A percentile compares a stretch with the other conserved stretches of the same genome.
Evolutionary conservation across 2,329 filamentous ascomycete genomes (phyloP).

Genomic region (Proliferodiscus dingleyae): DNA sequence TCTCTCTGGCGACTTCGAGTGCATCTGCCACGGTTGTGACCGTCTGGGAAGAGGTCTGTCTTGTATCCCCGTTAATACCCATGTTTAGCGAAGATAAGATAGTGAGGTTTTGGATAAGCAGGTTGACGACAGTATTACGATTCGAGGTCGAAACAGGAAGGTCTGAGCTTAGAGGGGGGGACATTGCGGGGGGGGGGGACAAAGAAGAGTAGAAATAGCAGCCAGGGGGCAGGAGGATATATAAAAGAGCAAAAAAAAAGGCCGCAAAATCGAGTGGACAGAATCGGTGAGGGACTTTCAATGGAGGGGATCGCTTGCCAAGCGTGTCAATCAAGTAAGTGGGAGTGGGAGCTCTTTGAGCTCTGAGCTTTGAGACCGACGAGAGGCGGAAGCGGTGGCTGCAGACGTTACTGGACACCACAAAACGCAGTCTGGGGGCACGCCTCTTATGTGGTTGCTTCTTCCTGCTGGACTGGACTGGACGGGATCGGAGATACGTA

Average conservation of each 20-base stretch:
- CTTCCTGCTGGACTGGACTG: not conserved
- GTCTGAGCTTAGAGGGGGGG: conserved; percentile 16
- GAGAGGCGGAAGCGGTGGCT: not conserved
- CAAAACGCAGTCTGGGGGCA: conserved; percentile 2
- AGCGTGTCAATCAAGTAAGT: conserved; percentile 6
- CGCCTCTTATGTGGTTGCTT: conserved; percentile 18
- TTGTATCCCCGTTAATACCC: conserved; percentile 16
- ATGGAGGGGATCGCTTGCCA: too few species aligned
- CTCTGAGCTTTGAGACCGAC: not conserved
- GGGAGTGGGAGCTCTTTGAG: conserved; percentile 1
- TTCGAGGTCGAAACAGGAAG: conserved; percentile 21
- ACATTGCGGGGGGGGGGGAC: conserved; percentile 23
- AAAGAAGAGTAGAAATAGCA: too few species aligned
- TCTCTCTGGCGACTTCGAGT: conserved; percentile 71
- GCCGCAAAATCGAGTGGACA: too few species aligned
- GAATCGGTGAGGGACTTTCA: too few species aligned
- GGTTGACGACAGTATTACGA: conserved; percentile 9
- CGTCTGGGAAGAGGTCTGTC: conserved; percentile 8
- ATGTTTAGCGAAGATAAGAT: conserved; percentile 20
- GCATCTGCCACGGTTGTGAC: conserved; percentile 52
- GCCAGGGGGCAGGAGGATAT: too few species aligned
- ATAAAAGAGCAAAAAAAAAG: conserved; percentile 6
- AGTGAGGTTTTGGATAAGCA: conserved; percentile 13
- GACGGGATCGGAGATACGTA: conserved; percentile 1
- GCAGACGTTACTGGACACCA: conserved; percentile 7